Base-by-base conservation (phyloP, 768 basidiomycete genomes). In the Podaxis sp. region DNA sequence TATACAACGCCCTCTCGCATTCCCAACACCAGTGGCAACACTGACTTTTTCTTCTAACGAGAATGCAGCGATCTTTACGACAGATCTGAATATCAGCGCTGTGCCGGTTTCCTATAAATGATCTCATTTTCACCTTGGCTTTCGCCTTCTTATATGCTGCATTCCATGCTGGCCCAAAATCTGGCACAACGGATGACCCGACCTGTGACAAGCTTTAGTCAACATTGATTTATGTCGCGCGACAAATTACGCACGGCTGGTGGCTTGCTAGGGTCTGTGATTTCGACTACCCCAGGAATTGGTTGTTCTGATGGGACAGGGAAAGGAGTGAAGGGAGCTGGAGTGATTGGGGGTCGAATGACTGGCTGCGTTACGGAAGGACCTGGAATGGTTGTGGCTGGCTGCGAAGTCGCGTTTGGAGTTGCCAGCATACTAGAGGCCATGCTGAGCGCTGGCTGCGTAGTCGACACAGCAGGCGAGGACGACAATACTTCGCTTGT, bases 21-120 rank as follows among this genome's bases (percentile, higher is more conserved):
- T 87, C 17, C 86, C 86, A 1, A 88, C 80, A 46, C 89, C 90
- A 8, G 89, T 91, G 9, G 80, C 80, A 3, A 88, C 72, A 52
- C 80, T 85, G 6, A 84, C 83, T 69, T 90, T 91, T 71, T 89
- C 82, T 60, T 87, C 82, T 29, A 89, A 73, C 7, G 85, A 80
- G 59, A 84, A 83, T 15, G 66, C 66, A 2, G 81, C 69, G 19
- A 85, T 76, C 82, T 85, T 36, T 19, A 46, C 6, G 2, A 4
- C 43, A 46, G 15, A 46, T 66, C 63, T 67, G 24, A 63, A 6
- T 22, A 47, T 65, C 33, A 63, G 58, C 24, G 58, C 36, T 29
- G n/a, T 29, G 17, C 22, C 8, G 59, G 29, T 2, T 33, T 12
- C 71, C 9, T 49, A 22, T 2, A 19, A 8, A 36, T 53, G 22